Evolutionary conservation across 441 rosid genomes (phyloP), one percentile per base, ranked within the genome.

Genomic region (Brassica hybrid): DNA sequence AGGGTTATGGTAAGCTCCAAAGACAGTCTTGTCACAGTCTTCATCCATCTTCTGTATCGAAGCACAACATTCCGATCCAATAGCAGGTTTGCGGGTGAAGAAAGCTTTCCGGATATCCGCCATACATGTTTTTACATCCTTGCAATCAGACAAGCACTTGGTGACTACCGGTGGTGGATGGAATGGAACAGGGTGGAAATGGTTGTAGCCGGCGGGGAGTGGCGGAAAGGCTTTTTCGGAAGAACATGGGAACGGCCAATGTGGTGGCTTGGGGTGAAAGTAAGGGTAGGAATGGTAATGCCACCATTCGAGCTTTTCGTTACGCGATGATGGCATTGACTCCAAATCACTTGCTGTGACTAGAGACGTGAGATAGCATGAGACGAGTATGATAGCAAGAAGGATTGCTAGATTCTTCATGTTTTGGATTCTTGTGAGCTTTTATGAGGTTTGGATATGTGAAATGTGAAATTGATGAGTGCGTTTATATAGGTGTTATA

Each of bases 1-100:
- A 75, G 77, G 73, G 36, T 75, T 80, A 6, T 75, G 80, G 23
- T 6, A 80, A 4, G 76, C 34, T 65, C 80, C 80, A 71, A 80
- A 80, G 18, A 80, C 10, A 11, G 80, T 71, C 65, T 75, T 80
- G n/a, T 80, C 77, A 52, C 83, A 80, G 8, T 80, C 83, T 16
- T 14, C 56, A 18, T 72, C 21, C 80, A 75, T 71, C 56, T 75
- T 80, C 16, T 7, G n/a, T 12, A 80, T 75, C 2, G 80, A 60
- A 10, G 69, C 73, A 0, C 83, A 80, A 59, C 80, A 80, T 5
- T 75, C 66, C 0, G 17, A 2, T 27, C 70, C 80, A 60, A 80
- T n/a, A 25, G 23, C 70, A 0, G 77, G 60, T 54, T 75, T 71
- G 12, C 61, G 76, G 1, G 83, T 76, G 54, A 59, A 25, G 62